phyloP scores from a whole-genome alignment of 495 filamentous ascomycete species.

The Neohortaea acidophila region DNA sequence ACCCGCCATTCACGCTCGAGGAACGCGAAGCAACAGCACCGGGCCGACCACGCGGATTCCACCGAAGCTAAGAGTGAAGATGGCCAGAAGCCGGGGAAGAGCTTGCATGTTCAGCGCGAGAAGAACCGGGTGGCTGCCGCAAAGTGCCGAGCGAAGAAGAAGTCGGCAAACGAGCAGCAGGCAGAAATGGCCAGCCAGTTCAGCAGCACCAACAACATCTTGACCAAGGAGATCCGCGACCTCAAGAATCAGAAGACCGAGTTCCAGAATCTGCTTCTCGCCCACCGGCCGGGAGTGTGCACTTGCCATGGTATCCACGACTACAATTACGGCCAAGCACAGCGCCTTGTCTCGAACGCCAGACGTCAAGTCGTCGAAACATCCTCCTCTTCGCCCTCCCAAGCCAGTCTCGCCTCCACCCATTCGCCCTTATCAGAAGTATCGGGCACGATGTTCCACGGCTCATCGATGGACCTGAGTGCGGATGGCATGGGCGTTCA shows the following conservation, averaged over 20 bases:
- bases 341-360: background rate
- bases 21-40: conserved; percentile 1
- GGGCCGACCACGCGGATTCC: background rate
- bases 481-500: background rate
- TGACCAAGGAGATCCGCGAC: conserved; percentile 30
- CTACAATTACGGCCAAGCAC: conserved; percentile 10
- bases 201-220: conserved; percentile 18
- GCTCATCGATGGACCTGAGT: background rate
- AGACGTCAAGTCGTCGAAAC: background rate
- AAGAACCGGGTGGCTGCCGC: conserved; percentile 71
- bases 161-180: conserved; percentile 33
- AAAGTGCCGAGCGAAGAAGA: conserved; percentile 82
- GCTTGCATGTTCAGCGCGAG: conserved; percentile 34
- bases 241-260: conserved; percentile 28
- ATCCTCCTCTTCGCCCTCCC: background rate
- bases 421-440: background rate
- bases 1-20: conserved; percentile 12
- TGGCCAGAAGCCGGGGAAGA: conserved; percentile 5
- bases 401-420: background rate
- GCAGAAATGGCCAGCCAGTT: conserved; percentile 18
- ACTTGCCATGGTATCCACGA: conserved; percentile 18
- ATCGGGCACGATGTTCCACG: background rate
- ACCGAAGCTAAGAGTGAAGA: background rate
- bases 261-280: conserved; percentile 4
- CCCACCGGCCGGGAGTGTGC: conserved; percentile 25